Evolutionary conservation across 1,284 basidiomycete genomes (phyloP).

Genomic region (Trametes pubescens): DNA sequence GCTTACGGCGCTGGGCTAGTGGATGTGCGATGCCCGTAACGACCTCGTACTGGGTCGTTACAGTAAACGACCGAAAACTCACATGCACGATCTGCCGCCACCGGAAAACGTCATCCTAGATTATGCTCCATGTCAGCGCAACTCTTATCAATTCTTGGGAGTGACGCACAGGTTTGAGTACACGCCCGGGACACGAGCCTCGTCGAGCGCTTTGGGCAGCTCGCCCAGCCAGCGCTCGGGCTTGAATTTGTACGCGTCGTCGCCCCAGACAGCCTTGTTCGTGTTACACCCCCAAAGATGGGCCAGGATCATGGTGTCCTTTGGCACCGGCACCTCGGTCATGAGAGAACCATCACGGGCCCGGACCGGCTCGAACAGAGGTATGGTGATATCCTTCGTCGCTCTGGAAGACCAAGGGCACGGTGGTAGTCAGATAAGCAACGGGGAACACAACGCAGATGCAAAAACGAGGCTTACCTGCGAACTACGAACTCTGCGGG

Average conservation of each 20-base stretch:
- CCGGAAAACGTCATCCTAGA: conserved; percentile 46
- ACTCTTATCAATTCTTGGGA: neutral
- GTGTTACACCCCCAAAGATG: conserved; percentile 27
- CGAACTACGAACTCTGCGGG: neutral
- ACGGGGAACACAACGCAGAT: neutral
- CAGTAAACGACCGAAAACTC: no score
- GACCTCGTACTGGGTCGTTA: no score
- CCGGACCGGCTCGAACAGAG: conserved; percentile 25
- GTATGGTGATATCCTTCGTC: conserved; percentile 21
- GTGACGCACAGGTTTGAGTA: conserved; percentile 33
- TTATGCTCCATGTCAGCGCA: neutral
- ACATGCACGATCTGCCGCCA: conserved; percentile 46
- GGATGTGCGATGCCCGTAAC: no score
- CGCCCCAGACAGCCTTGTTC: conserved; percentile 33
- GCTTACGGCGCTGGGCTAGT: no score
- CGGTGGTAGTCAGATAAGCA: neutral
- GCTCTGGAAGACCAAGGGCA: conserved; percentile 13
- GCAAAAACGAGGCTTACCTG: neutral
- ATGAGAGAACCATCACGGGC: conserved; percentile 26
- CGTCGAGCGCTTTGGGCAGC: conserved; percentile 20
- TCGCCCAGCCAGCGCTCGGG: conserved; percentile 34
- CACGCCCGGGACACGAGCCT: conserved; percentile 30
- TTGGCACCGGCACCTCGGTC: conserved; percentile 23
- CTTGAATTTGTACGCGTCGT: conserved; percentile 35
- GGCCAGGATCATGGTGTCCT: conserved; percentile 21